Conservation (phyloP, 2,329 filamentous ascomycete species). For the Alternaria postmessia region DNA sequence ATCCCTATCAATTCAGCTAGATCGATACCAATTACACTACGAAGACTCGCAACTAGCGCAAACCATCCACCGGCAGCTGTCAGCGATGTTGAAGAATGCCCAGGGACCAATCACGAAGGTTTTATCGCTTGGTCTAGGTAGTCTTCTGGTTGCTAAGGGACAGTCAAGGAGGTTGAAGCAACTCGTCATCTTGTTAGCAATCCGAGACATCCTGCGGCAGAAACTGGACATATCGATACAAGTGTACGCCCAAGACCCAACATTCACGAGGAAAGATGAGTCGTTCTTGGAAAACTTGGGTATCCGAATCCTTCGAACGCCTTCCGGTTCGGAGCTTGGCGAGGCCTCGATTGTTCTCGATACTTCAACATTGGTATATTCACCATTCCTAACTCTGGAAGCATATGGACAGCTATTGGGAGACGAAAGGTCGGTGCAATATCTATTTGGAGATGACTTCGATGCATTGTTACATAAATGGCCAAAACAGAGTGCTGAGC, state of each 20-base stretch:
- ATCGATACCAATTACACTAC: conserved; percentile 18
- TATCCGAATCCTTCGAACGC: conserved; percentile 33
- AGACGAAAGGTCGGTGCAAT: conserved; percentile 12
- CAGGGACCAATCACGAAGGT: conserved; percentile 20
- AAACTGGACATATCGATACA: conserved; percentile 10
- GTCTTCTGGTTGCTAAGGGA: conserved; percentile 23
- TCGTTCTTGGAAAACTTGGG: conserved; percentile 29
- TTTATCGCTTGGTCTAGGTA: conserved; percentile 33
- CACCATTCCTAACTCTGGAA: conserved; percentile 39
- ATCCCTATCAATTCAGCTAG: conserved; percentile 12
- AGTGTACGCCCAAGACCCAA: conserved; percentile 43
- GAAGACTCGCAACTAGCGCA: conserved; percentile 19
- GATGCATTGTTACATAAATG: conserved; percentile 37
- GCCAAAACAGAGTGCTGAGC: conserved; percentile 38
- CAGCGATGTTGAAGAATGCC: neutral
- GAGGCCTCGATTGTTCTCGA: conserved; percentile 33
- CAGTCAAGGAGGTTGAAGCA: conserved; percentile 39
- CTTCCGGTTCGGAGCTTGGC: conserved; percentile 35
- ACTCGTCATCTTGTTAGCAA: conserved; percentile 30
- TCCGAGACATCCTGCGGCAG: conserved; percentile 22
- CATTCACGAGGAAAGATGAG: conserved; percentile 40
- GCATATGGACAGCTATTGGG: conserved; percentile 26
- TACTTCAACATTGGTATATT: conserved; percentile 36
- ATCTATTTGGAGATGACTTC: conserved; percentile 41
- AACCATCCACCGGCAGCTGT: conserved; percentile 18